Base-by-base conservation (phyloP, 2,329 filamentous ascomycete species). In the Pseudophaeomoniella oleicola region DNA sequence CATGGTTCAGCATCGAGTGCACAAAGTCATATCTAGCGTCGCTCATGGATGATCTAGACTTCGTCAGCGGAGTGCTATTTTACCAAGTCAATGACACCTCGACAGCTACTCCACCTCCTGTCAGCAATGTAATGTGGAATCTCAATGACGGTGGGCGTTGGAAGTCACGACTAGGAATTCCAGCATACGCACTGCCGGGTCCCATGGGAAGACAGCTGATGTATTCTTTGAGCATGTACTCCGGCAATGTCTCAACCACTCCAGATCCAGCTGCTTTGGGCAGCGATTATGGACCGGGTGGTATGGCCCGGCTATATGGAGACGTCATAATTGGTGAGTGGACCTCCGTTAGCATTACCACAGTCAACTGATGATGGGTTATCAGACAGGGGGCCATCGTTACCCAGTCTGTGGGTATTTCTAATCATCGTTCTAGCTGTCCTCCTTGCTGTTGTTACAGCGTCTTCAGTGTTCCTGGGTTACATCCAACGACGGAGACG, bases 341-440 rank as follows among this genome's bases (percentile, higher is more conserved):
- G 62, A 31, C 58, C 64, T 64, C 51, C 37, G 47, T 32, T 40
- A 16, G n/a, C n/a, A n/a, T n/a, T 27, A 27, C n/a, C 6, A 27
- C n/a, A n/a, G 22, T n/a, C 22, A 27, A 27, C n/a, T n/a, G 37
- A 18, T 38, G 38, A 40, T 47, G 45, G 5, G 32, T 38, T 32
- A 39, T 66, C n/a, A 35, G 63, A 69, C 47, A 62, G 35, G 39
- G 19, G 42, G 17, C 36, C 15, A 19, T 78, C 27, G 14, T 62
- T 86, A 5, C 80, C 85, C 0, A 77, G 72, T 10, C 66, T 94
- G 1, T 96, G 88, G 88, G 72, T 83, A 0, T 92, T 92, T 49
- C 53, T 77, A 4, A 62, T 75, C 17, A 64, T 72, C 22, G 78
- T 92, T 31, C 61, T 87, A 11, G 84, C 72, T 3, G 72, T 87